Base-by-base conservation (phyloP, 106 monocot genomes). In the Dactylorhiza incarnata region DNA sequence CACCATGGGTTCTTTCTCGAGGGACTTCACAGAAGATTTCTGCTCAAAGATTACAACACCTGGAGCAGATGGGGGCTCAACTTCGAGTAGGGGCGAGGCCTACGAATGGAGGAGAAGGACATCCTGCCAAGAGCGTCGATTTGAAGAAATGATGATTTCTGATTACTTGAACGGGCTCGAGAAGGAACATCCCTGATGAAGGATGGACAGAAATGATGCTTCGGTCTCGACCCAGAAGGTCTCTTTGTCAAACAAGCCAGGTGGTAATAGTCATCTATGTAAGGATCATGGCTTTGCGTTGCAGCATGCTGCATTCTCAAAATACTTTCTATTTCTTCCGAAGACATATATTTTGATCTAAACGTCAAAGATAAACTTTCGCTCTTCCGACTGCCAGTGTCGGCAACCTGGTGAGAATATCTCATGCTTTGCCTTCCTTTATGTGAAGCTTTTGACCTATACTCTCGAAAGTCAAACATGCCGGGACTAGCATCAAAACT, bases 321-420 rank as follows among this genome's bases (percentile, higher is more conserved):
- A 61, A 97, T 94, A 50, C 77, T 87, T 80, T 91, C 93, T n/a
- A 97, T 93, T 82, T 97, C 97, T 73, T 94, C 97, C 62, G 93
- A 62, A 75, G 97, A 87, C 97, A 97, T 97, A 81, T 91, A 88
- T 83, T 91, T 93, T 1, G 97, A 97, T 62, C 89, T 82, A 63
- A 97, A 91, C 23, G 87, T 79, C 51, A 78, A 74, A 51, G 50
- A 74, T 5, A 63, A 58, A 74, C 14, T 79, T 6, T 93, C 88
- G 80, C 74, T 74, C 46, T 82, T 92, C 78, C 81, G 80, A 65
- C 81, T 86, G 65, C 65, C 65, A 29, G 77, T 48, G 45, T 87
- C 86, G 63, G 87, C 84, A 70, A 66, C 45, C 19, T 72, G 83
- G 14, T 90, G 90, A 78, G 84, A 73, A 75, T 77, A 75, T 11